Percentiles rank a stretch among this genome's conserved stretches.
Conservation (phyloP, 306 rosid species). For the Rosa lucieae region DNA sequence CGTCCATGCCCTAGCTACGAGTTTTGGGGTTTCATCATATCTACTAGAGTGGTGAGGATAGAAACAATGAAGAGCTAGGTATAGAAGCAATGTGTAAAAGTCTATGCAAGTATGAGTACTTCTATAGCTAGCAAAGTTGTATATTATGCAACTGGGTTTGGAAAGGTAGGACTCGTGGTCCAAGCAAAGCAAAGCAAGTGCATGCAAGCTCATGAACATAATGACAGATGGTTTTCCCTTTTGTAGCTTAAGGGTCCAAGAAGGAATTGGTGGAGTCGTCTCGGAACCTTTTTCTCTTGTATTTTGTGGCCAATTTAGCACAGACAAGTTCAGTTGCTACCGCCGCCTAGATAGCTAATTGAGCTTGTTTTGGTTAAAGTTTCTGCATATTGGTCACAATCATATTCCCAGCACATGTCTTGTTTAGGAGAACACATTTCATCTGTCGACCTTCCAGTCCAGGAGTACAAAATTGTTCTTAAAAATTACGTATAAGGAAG, state of each 20-base stretch:
- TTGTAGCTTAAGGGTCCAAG: constrained; percentile 2
- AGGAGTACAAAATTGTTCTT: background rate
- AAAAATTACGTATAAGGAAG: background rate
- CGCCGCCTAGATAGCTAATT: background rate
- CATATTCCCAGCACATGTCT: background rate
- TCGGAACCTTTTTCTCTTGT: background rate
- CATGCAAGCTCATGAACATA: constrained; percentile 37
- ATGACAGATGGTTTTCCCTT: constrained; percentile 16
- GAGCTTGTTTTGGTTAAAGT: background rate
- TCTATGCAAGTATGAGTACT: background rate
- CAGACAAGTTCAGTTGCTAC: background rate
- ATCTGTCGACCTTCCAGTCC: background rate
- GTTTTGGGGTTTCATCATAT: constrained; percentile 11
- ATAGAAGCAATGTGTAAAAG: background rate
- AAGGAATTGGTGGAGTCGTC: background rate
- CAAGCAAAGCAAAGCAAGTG: constrained; percentile 18
- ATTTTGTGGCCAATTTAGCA: background rate
- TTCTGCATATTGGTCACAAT: background rate
- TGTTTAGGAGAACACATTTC: background rate
- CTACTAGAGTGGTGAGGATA: background rate
- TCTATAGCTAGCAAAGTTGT: background rate
- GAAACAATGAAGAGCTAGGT: background rate
- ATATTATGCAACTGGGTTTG: background rate
- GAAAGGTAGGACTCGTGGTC: constrained; percentile 2
- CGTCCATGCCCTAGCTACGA: background rate